Evolutionary conservation across 2,329 filamentous ascomycete species (phyloP).

Genomic region (Furcasterigmium sp.): DNA sequence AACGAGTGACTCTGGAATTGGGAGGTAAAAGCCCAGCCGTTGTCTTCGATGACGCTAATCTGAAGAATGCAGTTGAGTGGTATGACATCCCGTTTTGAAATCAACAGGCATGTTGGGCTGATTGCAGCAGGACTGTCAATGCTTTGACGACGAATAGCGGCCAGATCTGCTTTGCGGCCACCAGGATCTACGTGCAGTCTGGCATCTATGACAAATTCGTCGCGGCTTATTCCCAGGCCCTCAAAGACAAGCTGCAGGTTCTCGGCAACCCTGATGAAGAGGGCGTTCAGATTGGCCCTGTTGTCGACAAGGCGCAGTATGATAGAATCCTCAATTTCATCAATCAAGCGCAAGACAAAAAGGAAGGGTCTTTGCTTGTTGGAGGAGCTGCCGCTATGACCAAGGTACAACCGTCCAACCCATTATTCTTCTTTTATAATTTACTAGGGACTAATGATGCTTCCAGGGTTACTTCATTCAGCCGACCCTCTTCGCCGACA

Average conservation of each 20-base stretch:
- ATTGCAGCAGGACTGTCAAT: conserved; percentile 12
- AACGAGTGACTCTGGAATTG: conserved; percentile 69
- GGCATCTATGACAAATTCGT: conserved; percentile 57
- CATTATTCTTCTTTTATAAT: too few species aligned
- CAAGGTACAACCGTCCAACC: too few species aligned
- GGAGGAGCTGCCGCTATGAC: conserved; percentile 22
- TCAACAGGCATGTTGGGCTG: too few species aligned
- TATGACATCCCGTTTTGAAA: conserved; percentile 23
- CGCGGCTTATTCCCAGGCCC: conserved; percentile 50
- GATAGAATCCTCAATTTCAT: conserved; percentile 39
- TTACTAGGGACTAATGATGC: too few species aligned
- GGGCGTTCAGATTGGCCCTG: conserved; percentile 53
- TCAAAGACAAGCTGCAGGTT: conserved; percentile 48
- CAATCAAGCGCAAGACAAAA: conserved; percentile 29
- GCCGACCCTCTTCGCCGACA: conserved; percentile 39
- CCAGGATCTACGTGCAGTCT: conserved; percentile 62
- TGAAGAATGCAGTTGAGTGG: conserved; percentile 51
- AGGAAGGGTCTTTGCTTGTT: conserved; percentile 28
- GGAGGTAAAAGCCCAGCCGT: conserved; percentile 65
- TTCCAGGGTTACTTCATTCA: conserved; percentile 35
- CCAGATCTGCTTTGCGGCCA: conserved; percentile 72
- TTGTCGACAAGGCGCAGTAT: conserved; percentile 43
- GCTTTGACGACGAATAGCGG: conserved; percentile 64
- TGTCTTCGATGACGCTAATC: conserved; percentile 58
- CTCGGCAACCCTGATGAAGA: conserved; percentile 57